Conservation (phyloP, 163 green algal genomes). For the Prototheca wickerhamii region DNA sequence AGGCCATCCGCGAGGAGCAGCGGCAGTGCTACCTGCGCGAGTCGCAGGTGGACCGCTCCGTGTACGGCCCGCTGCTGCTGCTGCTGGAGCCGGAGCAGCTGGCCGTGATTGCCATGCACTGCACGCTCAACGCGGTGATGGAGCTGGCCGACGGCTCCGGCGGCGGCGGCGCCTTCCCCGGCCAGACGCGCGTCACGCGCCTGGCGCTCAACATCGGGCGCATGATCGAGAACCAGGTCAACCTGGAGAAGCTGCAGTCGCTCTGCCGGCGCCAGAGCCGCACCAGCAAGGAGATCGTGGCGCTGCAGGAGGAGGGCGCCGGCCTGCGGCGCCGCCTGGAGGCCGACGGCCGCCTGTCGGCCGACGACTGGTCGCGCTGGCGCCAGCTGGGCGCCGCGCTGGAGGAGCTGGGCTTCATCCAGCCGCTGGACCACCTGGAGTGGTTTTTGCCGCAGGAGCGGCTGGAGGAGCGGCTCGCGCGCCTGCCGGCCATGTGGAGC, state of each 20-base stretch:
- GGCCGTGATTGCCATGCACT: constrained; percentile 43
- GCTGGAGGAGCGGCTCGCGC: constrained; percentile 15
- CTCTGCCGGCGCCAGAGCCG: constrained; percentile 13
- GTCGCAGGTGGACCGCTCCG: constrained; percentile 25
- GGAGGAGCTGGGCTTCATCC: constrained; percentile 22
- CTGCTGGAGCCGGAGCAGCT: constrained; percentile 41
- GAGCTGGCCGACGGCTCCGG: constrained; percentile 4
- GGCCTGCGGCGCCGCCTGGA: not conserved
- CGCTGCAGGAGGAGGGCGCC: constrained; percentile 17
- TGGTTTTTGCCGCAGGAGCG: constrained; percentile 24
- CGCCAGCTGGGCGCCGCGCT: constrained; percentile 15
- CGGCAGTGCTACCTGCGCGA: constrained; percentile 8
- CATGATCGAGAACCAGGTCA: constrained; percentile 27
- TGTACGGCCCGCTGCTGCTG: constrained; percentile 53
- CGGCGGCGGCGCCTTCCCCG: constrained; percentile 9
- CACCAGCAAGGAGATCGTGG: constrained; percentile 9
- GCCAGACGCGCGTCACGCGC: constrained; percentile 21
- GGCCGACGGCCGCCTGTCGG: not conserved
- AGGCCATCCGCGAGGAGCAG: constrained; percentile 38
- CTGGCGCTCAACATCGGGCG: constrained; percentile 19
- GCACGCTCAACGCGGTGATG: constrained; percentile 23
- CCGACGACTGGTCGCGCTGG: constrained; percentile 17
- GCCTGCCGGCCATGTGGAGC: constrained; percentile 1
- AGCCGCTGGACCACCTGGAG: constrained; percentile 24
- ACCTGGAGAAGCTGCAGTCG: constrained; percentile 27